phyloP scores from a whole-genome alignment of 306 rosid genomes.

The Gleditsia sinensis region DNA sequence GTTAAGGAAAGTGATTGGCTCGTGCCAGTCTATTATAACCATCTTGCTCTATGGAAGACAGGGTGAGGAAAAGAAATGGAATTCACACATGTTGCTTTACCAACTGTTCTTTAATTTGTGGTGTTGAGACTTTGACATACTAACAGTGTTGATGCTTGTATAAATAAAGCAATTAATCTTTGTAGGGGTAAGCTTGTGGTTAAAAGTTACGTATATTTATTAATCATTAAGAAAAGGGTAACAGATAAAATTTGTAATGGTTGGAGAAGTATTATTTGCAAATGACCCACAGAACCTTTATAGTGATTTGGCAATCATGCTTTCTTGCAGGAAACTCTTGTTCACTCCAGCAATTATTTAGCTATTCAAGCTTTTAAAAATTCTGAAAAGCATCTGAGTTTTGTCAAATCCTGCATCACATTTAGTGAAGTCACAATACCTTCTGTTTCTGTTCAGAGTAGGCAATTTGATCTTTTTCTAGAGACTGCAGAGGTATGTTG shows the following conservation, averaged over 20 bases:
- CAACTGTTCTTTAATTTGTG: neutral
- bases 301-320: slow-evolving; percentile 37
- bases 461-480: slow-evolving; percentile 78
- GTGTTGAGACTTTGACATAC: neutral
- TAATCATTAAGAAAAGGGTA: neutral
- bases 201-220: slow-evolving; percentile 5
- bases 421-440: slow-evolving; percentile 93
- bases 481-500: slow-evolving; percentile 87
- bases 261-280: slow-evolving; percentile 15
- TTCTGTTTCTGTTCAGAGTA: slow-evolving; percentile 60
- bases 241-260: neutral
- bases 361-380: slow-evolving; percentile 69
- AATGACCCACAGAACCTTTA: slow-evolving; percentile 14
- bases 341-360: slow-evolving; percentile 81
- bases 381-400: slow-evolving; percentile 48
- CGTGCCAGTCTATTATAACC: neutral
- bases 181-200: neutral
- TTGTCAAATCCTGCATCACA: slow-evolving; percentile 83
- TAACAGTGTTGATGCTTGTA: neutral
- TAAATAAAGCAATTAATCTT: neutral
- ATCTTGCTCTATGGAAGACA: neutral
- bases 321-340: slow-evolving; percentile 77
- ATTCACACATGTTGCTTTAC: neutral
- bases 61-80: neutral
- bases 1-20: neutral